Evolutionary conservation across 139 green algal genomes (phyloP).

Genomic region (Haematococcus lacustris): DNA sequence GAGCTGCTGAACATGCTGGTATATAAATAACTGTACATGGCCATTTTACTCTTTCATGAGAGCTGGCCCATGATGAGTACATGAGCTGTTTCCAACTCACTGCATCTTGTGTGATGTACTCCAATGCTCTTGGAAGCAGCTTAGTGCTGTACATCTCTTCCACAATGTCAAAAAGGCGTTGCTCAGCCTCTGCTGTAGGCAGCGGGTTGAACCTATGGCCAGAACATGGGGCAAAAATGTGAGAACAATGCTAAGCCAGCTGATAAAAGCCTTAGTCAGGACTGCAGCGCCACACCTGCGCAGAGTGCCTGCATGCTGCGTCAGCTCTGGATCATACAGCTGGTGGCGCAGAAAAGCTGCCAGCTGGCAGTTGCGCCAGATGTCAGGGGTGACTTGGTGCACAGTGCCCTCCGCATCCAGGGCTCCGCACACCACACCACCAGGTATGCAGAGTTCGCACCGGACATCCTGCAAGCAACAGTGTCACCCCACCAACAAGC

Average conservation of each 20-base stretch:
- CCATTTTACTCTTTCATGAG: too few species aligned
- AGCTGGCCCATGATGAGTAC: too few species aligned
- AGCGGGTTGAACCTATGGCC: conserved; percentile 2
- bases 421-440: conserved; percentile 28
- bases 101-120: conserved; percentile 20
- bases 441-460: conserved; percentile 48
- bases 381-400: conserved; percentile 22
- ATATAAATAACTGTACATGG: too few species aligned
- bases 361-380: conserved; percentile 34
- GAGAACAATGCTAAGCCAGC: too few species aligned
- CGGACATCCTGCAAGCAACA: too few species aligned
- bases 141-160: conserved; percentile 28
- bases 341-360: conserved; percentile 33
- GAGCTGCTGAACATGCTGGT: too few species aligned
- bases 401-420: conserved; percentile 28
- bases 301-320: neutral
- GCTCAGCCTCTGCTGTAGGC: conserved; percentile 17
- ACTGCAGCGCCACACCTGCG: conserved; percentile 16
- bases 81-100: conserved; percentile 9
- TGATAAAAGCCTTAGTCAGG: too few species aligned
- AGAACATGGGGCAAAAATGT: neutral
- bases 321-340: conserved; percentile 45
- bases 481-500: too few species aligned
- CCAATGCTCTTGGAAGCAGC: conserved; percentile 28
- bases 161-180: conserved; percentile 24